Conservation (phyloP, 352 stramenopile species). For the Aphanomyces stellatus region DNA sequence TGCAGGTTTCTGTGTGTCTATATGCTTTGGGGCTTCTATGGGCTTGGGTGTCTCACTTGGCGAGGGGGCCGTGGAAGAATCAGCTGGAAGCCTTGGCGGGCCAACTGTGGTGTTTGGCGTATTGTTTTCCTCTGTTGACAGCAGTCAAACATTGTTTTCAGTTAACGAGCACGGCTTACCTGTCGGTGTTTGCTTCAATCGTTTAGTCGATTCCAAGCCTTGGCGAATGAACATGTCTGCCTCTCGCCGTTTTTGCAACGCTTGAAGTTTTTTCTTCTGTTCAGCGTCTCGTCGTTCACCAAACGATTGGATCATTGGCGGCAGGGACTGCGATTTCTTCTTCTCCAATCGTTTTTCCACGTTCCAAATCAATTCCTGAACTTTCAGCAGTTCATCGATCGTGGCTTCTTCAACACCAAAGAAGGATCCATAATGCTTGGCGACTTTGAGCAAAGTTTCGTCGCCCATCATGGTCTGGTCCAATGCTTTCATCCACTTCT, state of each 20-base stretch:
- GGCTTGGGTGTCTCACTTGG: too few relatives aligned
- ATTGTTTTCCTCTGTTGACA: not conserved
- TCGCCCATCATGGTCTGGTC: conserved; percentile 28
- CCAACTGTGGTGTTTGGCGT: too few relatives aligned
- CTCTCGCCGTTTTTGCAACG: conserved; percentile 61
- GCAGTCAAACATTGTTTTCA: too few relatives aligned
- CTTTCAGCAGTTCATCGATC: conserved; percentile 39
- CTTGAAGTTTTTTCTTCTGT: conserved; percentile 63
- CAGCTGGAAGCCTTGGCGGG: too few relatives aligned
- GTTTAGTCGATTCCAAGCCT: conserved; percentile 31
- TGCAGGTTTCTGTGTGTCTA: not conserved
- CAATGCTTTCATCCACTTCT: conserved; percentile 26
- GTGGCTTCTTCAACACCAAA: conserved; percentile 45
- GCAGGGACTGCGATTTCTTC: conserved; percentile 33
- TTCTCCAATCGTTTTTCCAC: conserved; percentile 52
- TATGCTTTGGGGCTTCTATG: too few relatives aligned
- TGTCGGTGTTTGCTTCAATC: not conserved
- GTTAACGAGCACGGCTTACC: not conserved
- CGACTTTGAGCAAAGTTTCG: conserved; percentile 46
- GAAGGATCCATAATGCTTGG: conserved; percentile 72
- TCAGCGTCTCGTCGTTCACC: conserved; percentile 64
- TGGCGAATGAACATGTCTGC: conserved; percentile 63
- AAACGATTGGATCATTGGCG: conserved; percentile 80
- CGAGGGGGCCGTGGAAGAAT: too few relatives aligned
- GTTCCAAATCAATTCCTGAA: conserved; percentile 58